A percentile compares a stretch with the other conserved stretches of the same genome.
Conservation (phyloP, 768 basidiomycete genomes). For the Boletus tylopilopsis region DNA sequence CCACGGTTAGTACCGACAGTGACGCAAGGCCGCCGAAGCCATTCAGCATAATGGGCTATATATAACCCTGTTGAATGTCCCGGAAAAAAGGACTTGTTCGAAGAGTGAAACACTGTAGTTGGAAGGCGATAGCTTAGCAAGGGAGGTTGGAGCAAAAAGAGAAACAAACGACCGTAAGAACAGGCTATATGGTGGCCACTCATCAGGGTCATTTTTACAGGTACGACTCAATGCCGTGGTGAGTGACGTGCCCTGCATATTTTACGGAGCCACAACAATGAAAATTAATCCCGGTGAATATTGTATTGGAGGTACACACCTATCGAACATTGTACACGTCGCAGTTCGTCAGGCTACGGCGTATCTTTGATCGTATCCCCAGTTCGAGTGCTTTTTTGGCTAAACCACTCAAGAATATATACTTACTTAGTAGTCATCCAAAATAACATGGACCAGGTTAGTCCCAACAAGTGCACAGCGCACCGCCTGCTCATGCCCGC, state of each 20-base stretch:
- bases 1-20: conserved; percentile 9
- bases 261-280: neutral
- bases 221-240: conserved; percentile 1
- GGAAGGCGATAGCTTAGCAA: neutral
- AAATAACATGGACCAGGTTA: no score
- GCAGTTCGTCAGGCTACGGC: no score
- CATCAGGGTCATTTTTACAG: conserved; percentile 17
- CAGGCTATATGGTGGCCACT: conserved; percentile 1
- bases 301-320: neutral
- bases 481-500: no score
- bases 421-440: no score
- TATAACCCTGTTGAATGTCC: neutral
- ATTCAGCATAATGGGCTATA: conserved; percentile 9
- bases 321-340: no score
- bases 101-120: conserved; percentile 17
- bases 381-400: no score
- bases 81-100: neutral
- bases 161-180: neutral
- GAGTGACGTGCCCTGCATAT: neutral
- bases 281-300: neutral
- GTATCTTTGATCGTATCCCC: no score
- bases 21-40: conserved; percentile 14
- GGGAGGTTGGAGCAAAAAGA: conserved; percentile 4
- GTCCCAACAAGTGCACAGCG: no score
- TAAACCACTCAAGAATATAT: no score